A percentile compares a stretch with the other conserved stretches of the same genome.
Conservation (phyloP, 2,329 filamentous ascomycete species). For the Verticillium longisporum region DNA sequence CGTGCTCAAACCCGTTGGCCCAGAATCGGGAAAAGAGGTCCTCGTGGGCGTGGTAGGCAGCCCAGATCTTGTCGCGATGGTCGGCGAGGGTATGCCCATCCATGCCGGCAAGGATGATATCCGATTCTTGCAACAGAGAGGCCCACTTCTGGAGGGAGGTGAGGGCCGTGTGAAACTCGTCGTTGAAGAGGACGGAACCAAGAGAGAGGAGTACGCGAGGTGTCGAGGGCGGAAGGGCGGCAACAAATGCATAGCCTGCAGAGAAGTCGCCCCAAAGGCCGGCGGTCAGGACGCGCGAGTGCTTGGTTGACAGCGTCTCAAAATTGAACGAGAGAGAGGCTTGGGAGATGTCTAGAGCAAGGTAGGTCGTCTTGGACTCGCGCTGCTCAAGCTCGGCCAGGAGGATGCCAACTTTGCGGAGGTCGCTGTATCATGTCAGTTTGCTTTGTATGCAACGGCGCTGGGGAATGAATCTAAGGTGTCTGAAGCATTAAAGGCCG, state of each 20-base stretch:
- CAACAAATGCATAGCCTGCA: conserved; percentile 24
- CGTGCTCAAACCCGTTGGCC: conserved; percentile 29
- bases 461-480: neutral
- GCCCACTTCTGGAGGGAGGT: conserved; percentile 28
- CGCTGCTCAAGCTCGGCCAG: conserved; percentile 25
- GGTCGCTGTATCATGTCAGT: conserved; percentile 22
- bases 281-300: conserved; percentile 24
- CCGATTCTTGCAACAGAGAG: conserved; percentile 22
- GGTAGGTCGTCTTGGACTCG: conserved; percentile 22
- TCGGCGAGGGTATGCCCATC: conserved; percentile 27
- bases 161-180: conserved; percentile 27
- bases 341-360: conserved; percentile 32
- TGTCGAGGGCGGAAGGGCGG: neutral
- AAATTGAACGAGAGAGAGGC: conserved; percentile 27
- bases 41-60: conserved; percentile 28
- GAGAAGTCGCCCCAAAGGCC: conserved; percentile 33
- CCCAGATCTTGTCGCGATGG: conserved; percentile 29
- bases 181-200: conserved; percentile 34
- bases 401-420: conserved; percentile 30
- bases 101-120: conserved; percentile 32
- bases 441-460: neutral
- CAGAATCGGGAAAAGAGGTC: conserved; percentile 29
- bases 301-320: conserved; percentile 20
- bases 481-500: too few relatives aligned
- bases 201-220: conserved; percentile 25